Base-by-base conservation (phyloP, 2,329 filamentous ascomycete species). In the Lasiodiplodia theobromae region DNA sequence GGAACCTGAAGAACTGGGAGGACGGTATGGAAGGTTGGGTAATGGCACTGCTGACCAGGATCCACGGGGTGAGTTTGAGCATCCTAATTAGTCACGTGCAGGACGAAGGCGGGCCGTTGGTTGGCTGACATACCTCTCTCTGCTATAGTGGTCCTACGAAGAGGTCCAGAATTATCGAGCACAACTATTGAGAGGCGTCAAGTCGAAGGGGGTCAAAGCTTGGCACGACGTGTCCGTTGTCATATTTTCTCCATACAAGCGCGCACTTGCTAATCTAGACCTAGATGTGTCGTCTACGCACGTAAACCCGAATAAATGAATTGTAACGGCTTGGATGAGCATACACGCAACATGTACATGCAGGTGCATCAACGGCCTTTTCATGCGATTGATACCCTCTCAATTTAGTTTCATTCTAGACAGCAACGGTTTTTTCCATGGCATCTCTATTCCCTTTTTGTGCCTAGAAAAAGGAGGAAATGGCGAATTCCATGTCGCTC, bases 21-120 rank as follows among this genome's bases (percentile, higher is more conserved):
- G 78, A 80, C 52, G 80, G 80, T 2, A 73, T 82, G 64, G 80
- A 82, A 69, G 77, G 79, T 1, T 82, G 80, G 81, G 72, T 78
- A 6, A 74, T 81, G 73, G 79, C 78, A 47, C 70, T 78, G 57
- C 80, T 80, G 69, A 82, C 80, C n/a, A 54, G 79, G 16, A 64
- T 79, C 1, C 67, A 81, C 5, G 79, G 78, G 4, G 73, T 74
- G 67, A 68, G 72, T 72, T 44, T 51, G n/a, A n/a, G 28, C 21
- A 34, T 21, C 14, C 37, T 11, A 37, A 31, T 37, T 31, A 37
- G 38, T 38, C 6, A 34, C 25, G 23, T 28, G 14, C 8, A 31
- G 21, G 25, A 18, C 58, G 18, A 31, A 47, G 18, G n/a, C 18
- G n/a, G 38, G 28, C 4, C 49, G 34, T 38, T 18, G 44, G 28